Conservation (phyloP, 805 yeast genomes). For the Metschnikowia continentalis region DNA sequence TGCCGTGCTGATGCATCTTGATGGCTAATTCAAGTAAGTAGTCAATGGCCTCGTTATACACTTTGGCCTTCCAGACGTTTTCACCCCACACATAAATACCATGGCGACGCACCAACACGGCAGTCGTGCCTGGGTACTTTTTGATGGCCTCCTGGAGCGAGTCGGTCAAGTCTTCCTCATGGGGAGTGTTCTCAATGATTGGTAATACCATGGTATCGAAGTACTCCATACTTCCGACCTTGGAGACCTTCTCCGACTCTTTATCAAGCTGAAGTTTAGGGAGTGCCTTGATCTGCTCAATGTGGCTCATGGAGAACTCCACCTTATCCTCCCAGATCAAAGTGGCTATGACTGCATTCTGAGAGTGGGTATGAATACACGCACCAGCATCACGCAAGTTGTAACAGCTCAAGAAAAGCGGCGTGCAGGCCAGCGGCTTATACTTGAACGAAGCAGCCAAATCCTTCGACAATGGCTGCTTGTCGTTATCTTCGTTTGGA, state of each 20-base stretch:
- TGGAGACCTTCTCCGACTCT: constrained; percentile 39
- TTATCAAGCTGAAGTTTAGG: constrained; percentile 47
- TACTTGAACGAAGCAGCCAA: constrained; percentile 40
- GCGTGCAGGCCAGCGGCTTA: constrained; percentile 94
- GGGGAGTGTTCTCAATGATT: constrained; percentile 86
- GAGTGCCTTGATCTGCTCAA: constrained; percentile 91
- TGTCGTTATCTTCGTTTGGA: constrained; percentile 42
- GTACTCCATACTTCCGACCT: constrained; percentile 65
- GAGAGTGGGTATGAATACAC: constrained; percentile 93
- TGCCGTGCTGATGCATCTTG: constrained; percentile 70
- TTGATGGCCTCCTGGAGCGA: constrained; percentile 58
- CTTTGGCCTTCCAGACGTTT: constrained; percentile 85
- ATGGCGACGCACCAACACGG: constrained; percentile 87
- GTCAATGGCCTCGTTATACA: constrained; percentile 90
- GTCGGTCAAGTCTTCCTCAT: constrained; percentile 77
- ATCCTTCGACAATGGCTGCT: constrained; percentile 23
- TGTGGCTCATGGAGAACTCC: constrained; percentile 73
- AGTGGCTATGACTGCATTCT: constrained; percentile 78
- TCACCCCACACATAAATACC: constrained; percentile 98
- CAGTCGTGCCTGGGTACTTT: constrained; percentile 75
- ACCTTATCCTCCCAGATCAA: constrained; percentile 54
- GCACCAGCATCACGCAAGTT: constrained; percentile 75
- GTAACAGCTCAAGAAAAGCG: constrained; percentile 74
- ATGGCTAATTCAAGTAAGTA: constrained; percentile 81
- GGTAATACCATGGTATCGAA: constrained; percentile 79